Base-by-base conservation (phyloP, 768 basidiomycete species). In the Cystofilobasidium bisporidii region DNA sequence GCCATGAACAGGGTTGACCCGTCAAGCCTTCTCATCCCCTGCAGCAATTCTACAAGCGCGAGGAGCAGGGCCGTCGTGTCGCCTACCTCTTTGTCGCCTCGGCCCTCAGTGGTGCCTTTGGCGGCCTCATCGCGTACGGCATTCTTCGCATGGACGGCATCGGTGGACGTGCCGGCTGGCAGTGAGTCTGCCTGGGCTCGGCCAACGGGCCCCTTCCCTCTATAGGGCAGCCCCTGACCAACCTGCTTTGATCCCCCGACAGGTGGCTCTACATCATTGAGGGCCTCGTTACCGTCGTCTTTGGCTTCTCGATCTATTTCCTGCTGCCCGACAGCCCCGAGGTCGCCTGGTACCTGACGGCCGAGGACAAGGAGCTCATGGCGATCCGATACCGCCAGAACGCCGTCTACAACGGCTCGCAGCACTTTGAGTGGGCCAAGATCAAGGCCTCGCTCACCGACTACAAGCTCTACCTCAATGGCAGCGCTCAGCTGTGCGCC, bases 101-200 rank as follows among this genome's bases (percentile, higher is more conserved):
- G 0, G 72, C 71, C 6, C 45, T 69, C 15, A 63, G 60, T n/a
- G 71, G 59, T 20, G 57, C 30, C 24, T 69, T 48, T 41, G 30
- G 71, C 82, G 85, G 85, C 30, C 80, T 87, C n/a, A 80, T 87
- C 40, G 84, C 85, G 0, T 82, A 82, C 8, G 85, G 80, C 0
- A 85, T 87, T 53, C 72, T 82, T 33, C 82, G 82, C 71, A 84
- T 87, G 83, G 80, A 85, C 26, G 83, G 83, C 20, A 74, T 63
- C n/a, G 62, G 62, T 20, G 62, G 61, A 22, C 61, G 61, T 14
- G 32, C 38, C 43, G 43, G 43, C 14, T 43, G 43, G 43, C 43
- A 53, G 50, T 53, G 24, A 26, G 24, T 53, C 50, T 53, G n/a
- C n/a, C n/a, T n/a, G n/a, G n/a, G n/a, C n/a, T n/a, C n/a, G n/a